These are phyloP conservation scores for Metschnikowia similis DNA, from an alignment of 805 yeast species.

Conservation along the genomic window DNA sequence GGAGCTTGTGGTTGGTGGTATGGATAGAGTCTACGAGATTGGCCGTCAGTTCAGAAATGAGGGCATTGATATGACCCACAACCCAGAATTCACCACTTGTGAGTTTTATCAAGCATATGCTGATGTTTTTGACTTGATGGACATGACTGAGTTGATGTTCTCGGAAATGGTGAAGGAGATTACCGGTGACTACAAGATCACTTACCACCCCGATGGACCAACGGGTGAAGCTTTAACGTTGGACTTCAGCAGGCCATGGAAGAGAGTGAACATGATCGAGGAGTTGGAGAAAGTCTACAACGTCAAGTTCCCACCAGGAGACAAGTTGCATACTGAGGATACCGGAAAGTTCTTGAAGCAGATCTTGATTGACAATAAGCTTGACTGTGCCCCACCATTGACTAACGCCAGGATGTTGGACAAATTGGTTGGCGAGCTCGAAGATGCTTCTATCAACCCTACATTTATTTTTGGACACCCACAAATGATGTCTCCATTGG, in stretches of 20 bases:
- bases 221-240: conserved; percentile 72
- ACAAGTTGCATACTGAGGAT: conserved; percentile 88
- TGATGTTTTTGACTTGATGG: conserved; percentile 94
- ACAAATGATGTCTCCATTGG: conserved; percentile 99
- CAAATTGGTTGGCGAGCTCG: conserved; percentile 94
- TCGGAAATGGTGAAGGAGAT: conserved; percentile 96
- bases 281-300: conserved; percentile 82
- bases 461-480: conserved; percentile 98
- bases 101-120: conserved; percentile 98
- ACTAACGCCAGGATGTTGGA: conserved; percentile 99
- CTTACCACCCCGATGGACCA: conserved; percentile 93
- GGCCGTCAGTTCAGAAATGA: conserved; percentile 99
- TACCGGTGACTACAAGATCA: conserved; percentile 81
- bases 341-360: conserved; percentile 86
- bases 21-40: conserved; percentile 96
- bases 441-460: conserved; percentile 92
- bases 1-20: conserved; percentile 96
- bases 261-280: conserved; percentile 95
- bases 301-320: conserved; percentile 94
- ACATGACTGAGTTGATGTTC: conserved; percentile 86
- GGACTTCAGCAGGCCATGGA: conserved; percentile 97
- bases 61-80: conserved; percentile 97
- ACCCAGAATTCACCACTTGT: conserved; percentile 98
- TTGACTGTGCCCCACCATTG: conserved; percentile 89
- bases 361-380: conserved; percentile 69